Percentiles rank a stretch among this genome's conserved stretches.
Conservation (phyloP, 495 filamentous ascomycete species). For the Amphirosellinia nigrospora region DNA sequence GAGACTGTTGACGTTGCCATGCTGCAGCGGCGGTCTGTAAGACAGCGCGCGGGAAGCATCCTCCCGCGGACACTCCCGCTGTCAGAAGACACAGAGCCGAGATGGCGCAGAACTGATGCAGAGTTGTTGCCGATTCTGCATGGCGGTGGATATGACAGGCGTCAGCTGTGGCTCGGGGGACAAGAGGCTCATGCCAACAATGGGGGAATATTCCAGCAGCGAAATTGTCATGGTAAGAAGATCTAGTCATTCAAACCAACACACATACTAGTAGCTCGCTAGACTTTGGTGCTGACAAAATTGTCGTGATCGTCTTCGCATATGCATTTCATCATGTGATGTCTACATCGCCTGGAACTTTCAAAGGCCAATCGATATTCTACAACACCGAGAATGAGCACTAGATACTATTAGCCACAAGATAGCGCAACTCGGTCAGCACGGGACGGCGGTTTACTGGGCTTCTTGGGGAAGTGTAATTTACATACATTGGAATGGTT, state of each 20-base stretch:
- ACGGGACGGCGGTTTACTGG: background rate
- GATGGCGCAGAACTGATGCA: background rate
- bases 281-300: background rate
- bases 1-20: conserved; percentile 9
- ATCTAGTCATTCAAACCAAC: conserved; percentile 3
- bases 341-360: background rate
- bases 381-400: background rate
- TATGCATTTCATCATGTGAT: conserved; percentile 30
- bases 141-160: background rate
- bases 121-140: background rate
- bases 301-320: conserved; percentile 3
- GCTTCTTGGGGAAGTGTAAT: background rate
- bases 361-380: background rate
- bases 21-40: conserved; percentile 17
- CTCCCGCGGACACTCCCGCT: conserved; percentile 13
- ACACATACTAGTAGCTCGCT: background rate
- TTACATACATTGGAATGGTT: background rate
- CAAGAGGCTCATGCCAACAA: conserved; percentile 19
- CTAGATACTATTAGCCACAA: background rate
- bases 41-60: conserved; percentile 8
- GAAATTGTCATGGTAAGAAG: conserved; percentile 8
- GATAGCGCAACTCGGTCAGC: background rate
- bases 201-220: too few species aligned
- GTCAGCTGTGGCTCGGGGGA: background rate
- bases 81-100: conserved; percentile 17